These are phyloP conservation scores for Mycena crocata DNA, from an alignment of 768 basidiomycete genomes.

Conservation along the genomic window DNA sequence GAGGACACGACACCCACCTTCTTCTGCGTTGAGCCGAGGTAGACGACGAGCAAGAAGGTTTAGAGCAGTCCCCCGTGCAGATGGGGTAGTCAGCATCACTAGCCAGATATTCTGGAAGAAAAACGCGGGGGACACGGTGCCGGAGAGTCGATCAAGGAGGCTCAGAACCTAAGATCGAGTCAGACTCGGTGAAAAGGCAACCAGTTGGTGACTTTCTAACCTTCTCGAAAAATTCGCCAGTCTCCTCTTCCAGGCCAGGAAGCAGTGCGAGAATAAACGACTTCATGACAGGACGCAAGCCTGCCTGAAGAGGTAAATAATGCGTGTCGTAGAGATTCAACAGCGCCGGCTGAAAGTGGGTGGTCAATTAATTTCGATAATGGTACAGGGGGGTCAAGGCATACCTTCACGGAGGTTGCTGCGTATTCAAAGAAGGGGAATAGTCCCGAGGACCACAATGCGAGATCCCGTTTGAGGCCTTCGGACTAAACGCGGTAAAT, in stretches of 20 bases:
- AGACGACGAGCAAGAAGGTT: conserved; percentile 88
- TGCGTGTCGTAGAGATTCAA: conserved; percentile 93
- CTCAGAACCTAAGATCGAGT: conserved; percentile 69
- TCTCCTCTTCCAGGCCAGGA: conserved; percentile 97
- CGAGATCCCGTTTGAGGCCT: conserved; percentile 86
- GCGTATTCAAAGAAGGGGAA: conserved; percentile 99
- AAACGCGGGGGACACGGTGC: conserved; percentile 86
- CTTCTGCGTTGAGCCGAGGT: conserved; percentile 74
- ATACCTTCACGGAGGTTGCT: conserved; percentile 96
- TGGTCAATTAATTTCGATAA: conserved; percentile 11
- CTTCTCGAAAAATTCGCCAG: conserved; percentile 96
- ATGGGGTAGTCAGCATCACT: conserved; percentile 89
- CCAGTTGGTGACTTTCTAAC: conserved; percentile 46
- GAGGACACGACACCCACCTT: conserved; percentile 59
- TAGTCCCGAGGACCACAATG: conserved; percentile 94
- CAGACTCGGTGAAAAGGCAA: conserved; percentile 25
- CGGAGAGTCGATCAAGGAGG: conserved; percentile 85
- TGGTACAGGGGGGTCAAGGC: conserved; percentile 17
- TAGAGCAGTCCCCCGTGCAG: conserved; percentile 86
- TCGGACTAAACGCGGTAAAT: conserved; percentile 69
- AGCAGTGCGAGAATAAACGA: conserved; percentile 93
- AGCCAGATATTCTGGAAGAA: conserved; percentile 98
- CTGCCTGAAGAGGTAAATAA: conserved; percentile 87
- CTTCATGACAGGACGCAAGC: conserved; percentile 91
- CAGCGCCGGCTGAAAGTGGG: conserved; percentile 74